Percentiles rank a stretch among this genome's conserved stretches.
phyloP scores from a whole-genome alignment of 2,329 filamentous ascomycete species.

The Colletotrichum somersetense region DNA sequence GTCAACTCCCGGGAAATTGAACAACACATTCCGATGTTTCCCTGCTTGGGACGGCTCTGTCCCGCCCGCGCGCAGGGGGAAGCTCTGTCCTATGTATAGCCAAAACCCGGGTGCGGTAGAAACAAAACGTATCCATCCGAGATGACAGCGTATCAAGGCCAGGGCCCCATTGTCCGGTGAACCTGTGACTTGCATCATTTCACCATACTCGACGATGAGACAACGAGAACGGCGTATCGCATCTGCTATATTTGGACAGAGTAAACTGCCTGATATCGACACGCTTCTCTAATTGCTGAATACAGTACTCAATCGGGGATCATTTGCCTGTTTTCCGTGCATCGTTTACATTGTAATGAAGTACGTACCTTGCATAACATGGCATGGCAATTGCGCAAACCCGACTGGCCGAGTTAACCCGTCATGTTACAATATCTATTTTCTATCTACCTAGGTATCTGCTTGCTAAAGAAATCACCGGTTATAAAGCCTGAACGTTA shows the following conservation, averaged over 20 bases:
- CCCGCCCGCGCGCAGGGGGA: constrained; percentile 17
- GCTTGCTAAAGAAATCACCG: background rate
- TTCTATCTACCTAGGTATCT: background rate
- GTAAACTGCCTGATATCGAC: background rate
- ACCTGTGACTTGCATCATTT: constrained; percentile 27
- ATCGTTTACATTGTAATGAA: background rate
- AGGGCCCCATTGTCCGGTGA: background rate
- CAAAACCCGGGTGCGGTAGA: constrained; percentile 39
- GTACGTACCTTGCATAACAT: constrained; percentile 4
- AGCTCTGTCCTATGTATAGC: constrained; percentile 44
- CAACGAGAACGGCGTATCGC: constrained; percentile 3
- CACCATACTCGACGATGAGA: constrained; percentile 17
- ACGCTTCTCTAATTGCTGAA: background rate
- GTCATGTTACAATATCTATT: constrained; percentile 12
- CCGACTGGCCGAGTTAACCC: constrained; percentile 14
- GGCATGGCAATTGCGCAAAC: background rate
- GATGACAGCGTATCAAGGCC: background rate
- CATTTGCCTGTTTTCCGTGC: constrained; percentile 8
- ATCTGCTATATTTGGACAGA: background rate
- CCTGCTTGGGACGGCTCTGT: constrained; percentile 20
- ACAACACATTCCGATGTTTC: constrained; percentile 28
- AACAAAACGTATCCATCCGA: constrained; percentile 26
- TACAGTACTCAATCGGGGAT: constrained; percentile 1
- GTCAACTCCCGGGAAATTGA: constrained; percentile 33
- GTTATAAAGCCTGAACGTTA: background rate